These are phyloP conservation scores for Phytophthora sansomeana DNA, from an alignment of 352 stramenopile genomes.

Conservation along the genomic window DNA sequence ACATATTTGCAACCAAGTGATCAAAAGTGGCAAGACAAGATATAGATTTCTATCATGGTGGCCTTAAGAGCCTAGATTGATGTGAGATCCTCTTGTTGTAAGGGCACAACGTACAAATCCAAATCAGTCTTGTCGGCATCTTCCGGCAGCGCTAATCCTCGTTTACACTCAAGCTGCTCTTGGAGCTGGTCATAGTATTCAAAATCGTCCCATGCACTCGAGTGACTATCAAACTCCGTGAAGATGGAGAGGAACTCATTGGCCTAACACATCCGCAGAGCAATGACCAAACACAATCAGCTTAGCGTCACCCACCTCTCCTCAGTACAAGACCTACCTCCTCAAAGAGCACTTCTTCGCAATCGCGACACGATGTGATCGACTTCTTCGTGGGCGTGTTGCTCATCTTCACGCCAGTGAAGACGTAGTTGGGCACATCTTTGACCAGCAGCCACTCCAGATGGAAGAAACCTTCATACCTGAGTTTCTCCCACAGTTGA, in stretches of 20 bases:
- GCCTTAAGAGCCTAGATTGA: constrained; percentile 2
- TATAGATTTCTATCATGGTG: neutral
- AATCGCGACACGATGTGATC: constrained; percentile 80
- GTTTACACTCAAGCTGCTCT: constrained; percentile 60
- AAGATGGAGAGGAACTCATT: constrained; percentile 75
- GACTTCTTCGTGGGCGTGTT: constrained; percentile 84
- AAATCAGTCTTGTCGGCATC: constrained; percentile 23
- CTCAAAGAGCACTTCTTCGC: constrained; percentile 80
- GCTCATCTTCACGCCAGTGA: constrained; percentile 81
- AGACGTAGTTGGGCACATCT: constrained; percentile 83
- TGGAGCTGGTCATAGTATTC: constrained; percentile 69
- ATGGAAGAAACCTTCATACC: constrained; percentile 85
- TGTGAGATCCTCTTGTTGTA: constrained; percentile 18
- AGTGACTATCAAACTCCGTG: constrained; percentile 54
- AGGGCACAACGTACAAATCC: constrained; percentile 26
- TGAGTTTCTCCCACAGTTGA: constrained; percentile 82
- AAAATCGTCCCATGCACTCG: constrained; percentile 85
- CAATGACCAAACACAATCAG: constrained; percentile 13
- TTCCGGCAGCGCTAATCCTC: constrained; percentile 38
- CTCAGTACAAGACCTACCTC: constrained; percentile 50
- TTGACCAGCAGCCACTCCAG: constrained; percentile 87
- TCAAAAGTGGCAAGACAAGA: neutral
- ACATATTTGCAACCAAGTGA: constrained; percentile 12
- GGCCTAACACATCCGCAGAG: constrained; percentile 40
- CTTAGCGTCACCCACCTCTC: neutral